A percentile compares a stretch with the other conserved stretches of the same genome.
Conservation (phyloP, 306 rosid genomes). For the Canavalia ensiformis region DNA sequence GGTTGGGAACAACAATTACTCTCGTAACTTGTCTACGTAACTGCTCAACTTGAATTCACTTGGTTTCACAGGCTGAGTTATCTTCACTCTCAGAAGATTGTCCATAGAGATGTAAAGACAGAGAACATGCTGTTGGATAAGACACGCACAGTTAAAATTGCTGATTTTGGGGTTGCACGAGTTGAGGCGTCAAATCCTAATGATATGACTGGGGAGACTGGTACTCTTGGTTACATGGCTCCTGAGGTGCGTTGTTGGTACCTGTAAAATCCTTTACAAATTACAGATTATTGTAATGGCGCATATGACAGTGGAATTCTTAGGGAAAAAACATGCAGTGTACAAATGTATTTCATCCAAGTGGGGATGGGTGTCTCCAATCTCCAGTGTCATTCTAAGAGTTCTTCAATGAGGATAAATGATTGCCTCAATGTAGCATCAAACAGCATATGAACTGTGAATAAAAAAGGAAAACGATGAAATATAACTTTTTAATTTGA, state of each 20-base stretch:
- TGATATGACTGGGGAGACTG: conserved; percentile 99
- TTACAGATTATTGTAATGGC: conserved; percentile 15
- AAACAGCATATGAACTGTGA: conserved; percentile 1
- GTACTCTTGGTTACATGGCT: conserved; percentile 99
- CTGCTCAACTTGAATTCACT: conserved; percentile 41
- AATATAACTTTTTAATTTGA: conserved; percentile 4
- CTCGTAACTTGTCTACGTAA: conserved; percentile 18
- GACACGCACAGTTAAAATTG: conserved; percentile 87
- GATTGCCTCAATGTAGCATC: conserved; percentile 23
- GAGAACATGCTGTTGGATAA: conserved; percentile 96
- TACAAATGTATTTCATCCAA: conserved; percentile 26
- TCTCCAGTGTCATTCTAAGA: neutral
- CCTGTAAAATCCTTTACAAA: conserved; percentile 20
- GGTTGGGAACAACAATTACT: conserved; percentile 21
- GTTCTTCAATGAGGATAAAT: conserved; percentile 18
- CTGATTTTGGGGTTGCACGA: conserved; percentile 98
- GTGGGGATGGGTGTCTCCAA: neutral
- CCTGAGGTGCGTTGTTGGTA: conserved; percentile 78
- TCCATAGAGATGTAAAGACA: conserved; percentile 97
- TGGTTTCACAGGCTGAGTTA: conserved; percentile 81
- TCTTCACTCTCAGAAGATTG: conserved; percentile 96
- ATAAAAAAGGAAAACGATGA: conserved; percentile 16
- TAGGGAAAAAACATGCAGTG: conserved; percentile 5
- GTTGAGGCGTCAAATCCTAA: conserved; percentile 99
- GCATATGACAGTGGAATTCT: conserved; percentile 6